Evolutionary conservation across 73 alveolate genomes (phyloP), one percentile per base, ranked within the genome.

Genomic region (Stentor coeruleus): DNA sequence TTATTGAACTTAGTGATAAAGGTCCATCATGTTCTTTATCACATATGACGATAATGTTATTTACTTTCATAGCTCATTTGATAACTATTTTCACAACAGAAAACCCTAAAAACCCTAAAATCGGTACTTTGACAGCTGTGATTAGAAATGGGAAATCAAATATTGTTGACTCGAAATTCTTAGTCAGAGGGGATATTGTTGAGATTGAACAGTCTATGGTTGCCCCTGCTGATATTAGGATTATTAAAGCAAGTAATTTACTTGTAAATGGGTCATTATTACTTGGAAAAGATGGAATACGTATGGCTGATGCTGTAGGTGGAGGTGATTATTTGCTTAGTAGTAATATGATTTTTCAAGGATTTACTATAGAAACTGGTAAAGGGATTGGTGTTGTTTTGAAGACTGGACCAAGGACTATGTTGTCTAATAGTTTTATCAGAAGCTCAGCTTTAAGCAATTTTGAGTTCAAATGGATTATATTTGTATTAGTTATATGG

Each of bases 331-430:
- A 26, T 31, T 66, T 20, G 11, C n/a, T 37, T 28, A 66, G 79
- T 31, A 37, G 49, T 11, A 66, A 66, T 33, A 66, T 66, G 79
- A 31, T 31, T 26, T 66, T 66, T 15, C 79, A 66, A 66, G 79
- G 79, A 26, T 66, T 31, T 11, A 66, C 1, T 14, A 40, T 66
- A 20, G 79, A 66, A 66, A 66, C 40, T 33, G 79, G 79, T 11
- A 66, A 66, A 66, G 79, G 79, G 42, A 20, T 66, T 33, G 79
- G 79, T 28, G 37, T 66, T 33, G 79, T 66, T 20, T 33, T 66
- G 42, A 33, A 20, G 37, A 66, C 79, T 2, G 79, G 79, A 26
- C n/a, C n/a, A 66, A 31, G 37, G 40, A 66, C 79, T 14, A 20
- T 66, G n/a, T 33, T 66, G 37, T 37, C 42, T 11, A 66, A 33